Conservation (phyloP, 2,329 filamentous ascomycete genomes). For the Trichophyton equinum region DNA sequence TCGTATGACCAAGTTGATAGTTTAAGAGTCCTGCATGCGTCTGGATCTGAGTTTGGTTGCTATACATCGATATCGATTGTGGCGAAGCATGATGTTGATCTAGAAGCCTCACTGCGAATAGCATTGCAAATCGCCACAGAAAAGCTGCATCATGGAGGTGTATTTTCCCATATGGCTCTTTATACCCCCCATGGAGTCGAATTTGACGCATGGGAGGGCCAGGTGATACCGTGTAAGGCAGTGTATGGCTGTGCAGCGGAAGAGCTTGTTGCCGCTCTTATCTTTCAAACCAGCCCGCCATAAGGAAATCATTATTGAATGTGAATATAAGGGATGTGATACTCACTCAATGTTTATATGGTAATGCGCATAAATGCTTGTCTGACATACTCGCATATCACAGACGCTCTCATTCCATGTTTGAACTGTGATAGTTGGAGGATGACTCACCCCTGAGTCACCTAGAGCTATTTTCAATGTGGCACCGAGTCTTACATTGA, state of each 20-base stretch:
- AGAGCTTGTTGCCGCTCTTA: conserved; percentile 25
- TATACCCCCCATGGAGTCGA: conserved; percentile 24
- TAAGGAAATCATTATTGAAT: neutral
- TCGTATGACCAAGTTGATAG: conserved; percentile 13
- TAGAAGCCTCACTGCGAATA: conserved; percentile 18
- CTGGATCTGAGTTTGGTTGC: conserved; percentile 13
- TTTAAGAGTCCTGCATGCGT: conserved; percentile 16
- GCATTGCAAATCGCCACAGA: conserved; percentile 15
- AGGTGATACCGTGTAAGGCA: conserved; percentile 31
- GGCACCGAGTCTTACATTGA: neutral
- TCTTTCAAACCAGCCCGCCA: conserved; percentile 20
- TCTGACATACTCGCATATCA: neutral
- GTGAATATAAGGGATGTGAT: neutral
- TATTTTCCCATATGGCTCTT: conserved; percentile 21
- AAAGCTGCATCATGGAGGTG: conserved; percentile 3
- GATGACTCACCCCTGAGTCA: neutral
- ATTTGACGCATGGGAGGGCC: conserved; percentile 19
- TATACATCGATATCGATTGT: conserved; percentile 23
- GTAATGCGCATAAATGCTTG: neutral
- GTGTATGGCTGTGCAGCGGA: conserved; percentile 29
- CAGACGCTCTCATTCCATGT: neutral
- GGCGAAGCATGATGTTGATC: conserved; percentile 9
- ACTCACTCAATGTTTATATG: neutral
- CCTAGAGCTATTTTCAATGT: neutral
- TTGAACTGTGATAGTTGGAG: neutral